Conservation (phyloP, 2,329 filamentous ascomycete species). For the Sarocladium brachiariae region DNA sequence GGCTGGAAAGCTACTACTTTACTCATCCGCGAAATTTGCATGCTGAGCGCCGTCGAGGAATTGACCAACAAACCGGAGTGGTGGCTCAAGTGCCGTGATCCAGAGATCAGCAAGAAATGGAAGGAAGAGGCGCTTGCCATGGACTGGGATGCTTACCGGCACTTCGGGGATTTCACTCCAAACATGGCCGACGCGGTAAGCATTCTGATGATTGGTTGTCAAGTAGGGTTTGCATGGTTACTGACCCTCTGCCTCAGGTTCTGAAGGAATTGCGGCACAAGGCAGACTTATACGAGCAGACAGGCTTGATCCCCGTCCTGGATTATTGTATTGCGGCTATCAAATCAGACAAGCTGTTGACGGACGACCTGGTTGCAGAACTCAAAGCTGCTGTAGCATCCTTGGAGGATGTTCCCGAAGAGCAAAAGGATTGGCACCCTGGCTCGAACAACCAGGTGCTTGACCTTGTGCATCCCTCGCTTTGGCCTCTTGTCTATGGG, state of each 20-base stretch:
- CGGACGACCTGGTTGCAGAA: slow-evolving; percentile 19
- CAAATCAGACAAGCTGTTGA: slow-evolving; percentile 26
- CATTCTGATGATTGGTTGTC: no score
- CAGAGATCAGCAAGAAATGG: slow-evolving; percentile 22
- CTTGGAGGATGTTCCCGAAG: slow-evolving; percentile 44
- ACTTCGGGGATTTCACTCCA: slow-evolving; percentile 20
- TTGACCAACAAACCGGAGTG: slow-evolving; percentile 28
- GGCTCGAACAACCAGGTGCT: slow-evolving; percentile 48
- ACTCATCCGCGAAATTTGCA: slow-evolving; percentile 24
- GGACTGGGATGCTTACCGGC: slow-evolving; percentile 20
- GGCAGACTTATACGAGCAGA: slow-evolving; percentile 25
- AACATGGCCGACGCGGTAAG: slow-evolving; percentile 25
- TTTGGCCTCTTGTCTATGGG: slow-evolving; percentile 54
- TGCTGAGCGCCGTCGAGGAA: slow-evolving; percentile 25
- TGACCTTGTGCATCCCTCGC: slow-evolving; percentile 57
- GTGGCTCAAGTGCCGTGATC: slow-evolving; percentile 25
- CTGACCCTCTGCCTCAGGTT: slow-evolving; percentile 17
- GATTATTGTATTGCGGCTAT: slow-evolving; percentile 25
- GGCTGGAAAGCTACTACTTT: slow-evolving; percentile 22
- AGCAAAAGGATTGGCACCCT: slow-evolving; percentile 54
- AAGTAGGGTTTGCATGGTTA: no score
- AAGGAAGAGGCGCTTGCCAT: slow-evolving; percentile 22
- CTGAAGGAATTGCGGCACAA: slow-evolving; percentile 27
- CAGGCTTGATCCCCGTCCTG: slow-evolving; percentile 26
- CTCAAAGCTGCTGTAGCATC: slow-evolving; percentile 36